Evolutionary conservation across 768 basidiomycete genomes (phyloP).

Genomic region (Agrocybe pediades): DNA sequence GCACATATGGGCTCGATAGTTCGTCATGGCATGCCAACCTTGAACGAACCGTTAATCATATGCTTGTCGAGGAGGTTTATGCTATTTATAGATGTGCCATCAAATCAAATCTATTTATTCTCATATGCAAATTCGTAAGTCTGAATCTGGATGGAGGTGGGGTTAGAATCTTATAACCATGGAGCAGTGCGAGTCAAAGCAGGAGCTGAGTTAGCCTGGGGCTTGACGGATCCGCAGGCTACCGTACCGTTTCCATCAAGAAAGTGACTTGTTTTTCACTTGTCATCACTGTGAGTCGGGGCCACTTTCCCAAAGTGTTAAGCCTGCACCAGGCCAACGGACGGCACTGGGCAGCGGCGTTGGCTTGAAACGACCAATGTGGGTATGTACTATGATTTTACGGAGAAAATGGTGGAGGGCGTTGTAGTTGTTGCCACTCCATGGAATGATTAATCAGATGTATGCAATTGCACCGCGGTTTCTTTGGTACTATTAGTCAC

Average conservation of each 20-base stretch:
- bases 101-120: too few relatives aligned
- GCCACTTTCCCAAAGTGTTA: too few relatives aligned
- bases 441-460: not conserved
- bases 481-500: not conserved
- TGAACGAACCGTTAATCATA: too few relatives aligned
- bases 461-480: not conserved
- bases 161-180: too few relatives aligned
- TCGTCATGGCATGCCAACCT: too few relatives aligned
- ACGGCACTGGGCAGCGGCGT: too few relatives aligned
- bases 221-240: not conserved
- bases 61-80: not conserved
- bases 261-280: not conserved
- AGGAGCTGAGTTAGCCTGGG: not conserved
- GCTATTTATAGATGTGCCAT: not conserved
- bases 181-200: not conserved
- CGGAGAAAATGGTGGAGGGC: not conserved
- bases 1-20: too few relatives aligned
- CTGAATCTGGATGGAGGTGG: too few relatives aligned
- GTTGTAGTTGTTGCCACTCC: not conserved
- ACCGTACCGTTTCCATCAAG: too few relatives aligned
- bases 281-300: not conserved
- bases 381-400: not conserved
- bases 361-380: not conserved
- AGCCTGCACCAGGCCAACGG: too few relatives aligned
- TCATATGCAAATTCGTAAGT: too few relatives aligned